Evolutionary conservation across 345 rosid species (phyloP).

Genomic region (Zanthoxylum bungeanum): DNA sequence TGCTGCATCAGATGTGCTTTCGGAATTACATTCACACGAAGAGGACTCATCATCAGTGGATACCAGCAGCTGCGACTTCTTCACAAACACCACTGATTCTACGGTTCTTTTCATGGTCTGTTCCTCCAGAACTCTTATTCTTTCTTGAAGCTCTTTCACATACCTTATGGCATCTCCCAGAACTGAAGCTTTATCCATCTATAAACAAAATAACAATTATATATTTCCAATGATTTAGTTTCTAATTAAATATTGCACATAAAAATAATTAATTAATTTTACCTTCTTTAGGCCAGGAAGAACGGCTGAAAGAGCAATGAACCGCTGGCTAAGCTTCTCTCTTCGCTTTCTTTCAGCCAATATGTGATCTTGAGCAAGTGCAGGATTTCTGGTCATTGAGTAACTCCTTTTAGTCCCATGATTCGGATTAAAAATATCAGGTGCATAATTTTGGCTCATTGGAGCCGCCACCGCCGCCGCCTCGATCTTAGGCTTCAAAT

Average conservation of each 20-base stretch:
- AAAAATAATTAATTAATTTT: background rate
- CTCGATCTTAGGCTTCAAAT: constrained; percentile 29
- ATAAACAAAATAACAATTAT: background rate
- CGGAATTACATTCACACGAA: constrained; percentile 36
- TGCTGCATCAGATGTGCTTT: constrained; percentile 24
- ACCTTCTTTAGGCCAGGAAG: constrained; percentile 64
- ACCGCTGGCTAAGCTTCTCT: constrained; percentile 53
- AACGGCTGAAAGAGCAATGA: constrained; percentile 55
- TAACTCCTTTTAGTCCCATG: constrained; percentile 12
- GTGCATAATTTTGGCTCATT: constrained; percentile 12
- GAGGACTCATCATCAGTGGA: constrained; percentile 41
- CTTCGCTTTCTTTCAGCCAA: constrained; percentile 57
- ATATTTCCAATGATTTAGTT: no score
- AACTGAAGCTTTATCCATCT: constrained; percentile 70
- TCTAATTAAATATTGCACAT: background rate
- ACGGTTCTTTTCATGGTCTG: constrained; percentile 46
- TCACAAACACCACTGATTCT: constrained; percentile 54
- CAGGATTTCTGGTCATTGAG: constrained; percentile 26
- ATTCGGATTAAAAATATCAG: background rate
- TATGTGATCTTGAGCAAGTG: constrained; percentile 49
- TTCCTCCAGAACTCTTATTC: constrained; percentile 45
- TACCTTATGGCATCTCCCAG: constrained; percentile 73
- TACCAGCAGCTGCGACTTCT: constrained; percentile 40
- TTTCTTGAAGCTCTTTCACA: constrained; percentile 68
- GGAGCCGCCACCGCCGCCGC: no score